A percentile compares a stretch with the other conserved stretches of the same genome.
Evolutionary conservation across 140 eudicot species (phyloP).

Genomic region (Artemisia princeps): DNA sequence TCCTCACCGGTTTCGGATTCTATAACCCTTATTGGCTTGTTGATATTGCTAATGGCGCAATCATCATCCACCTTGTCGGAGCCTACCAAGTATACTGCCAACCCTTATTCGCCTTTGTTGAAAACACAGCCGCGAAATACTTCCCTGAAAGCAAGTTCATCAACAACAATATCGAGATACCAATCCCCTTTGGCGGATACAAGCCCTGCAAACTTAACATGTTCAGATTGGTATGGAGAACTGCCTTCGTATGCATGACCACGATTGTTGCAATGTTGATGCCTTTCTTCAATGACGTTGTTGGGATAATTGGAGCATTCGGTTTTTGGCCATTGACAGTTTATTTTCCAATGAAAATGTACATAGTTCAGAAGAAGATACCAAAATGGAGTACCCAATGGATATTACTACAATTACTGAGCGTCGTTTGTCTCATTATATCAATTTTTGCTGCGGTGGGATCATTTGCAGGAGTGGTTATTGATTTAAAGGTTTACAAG

Average conservation of each 20-base stretch:
- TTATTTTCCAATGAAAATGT: slow-evolving; percentile 81
- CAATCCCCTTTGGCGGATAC: slow-evolving; percentile 43
- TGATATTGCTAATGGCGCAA: slow-evolving; percentile 65
- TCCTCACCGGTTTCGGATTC: slow-evolving; percentile 67
- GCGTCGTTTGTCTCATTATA: slow-evolving; percentile 54
- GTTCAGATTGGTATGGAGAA: slow-evolving; percentile 66
- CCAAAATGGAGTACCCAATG: slow-evolving; percentile 74
- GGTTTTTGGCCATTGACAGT: slow-evolving; percentile 92
- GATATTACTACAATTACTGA: slow-evolving; percentile 55
- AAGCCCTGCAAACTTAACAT: slow-evolving; percentile 52
- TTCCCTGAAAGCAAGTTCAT: slow-evolving; percentile 23
- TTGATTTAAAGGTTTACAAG: slow-evolving; percentile 59
- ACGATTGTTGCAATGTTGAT: slow-evolving; percentile 69
- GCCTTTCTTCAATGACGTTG: slow-evolving; percentile 86
- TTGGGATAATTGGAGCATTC: slow-evolving; percentile 77
- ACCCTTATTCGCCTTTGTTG: slow-evolving; percentile 50
- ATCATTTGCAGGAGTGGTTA: slow-evolving; percentile 68
- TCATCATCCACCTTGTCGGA: slow-evolving; percentile 61
- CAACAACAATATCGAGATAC: slow-evolving; percentile 39
- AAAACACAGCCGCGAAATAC: slow-evolving; percentile 19
- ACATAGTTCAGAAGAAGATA: slow-evolving; percentile 70
- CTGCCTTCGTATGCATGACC: slow-evolving; percentile 54
- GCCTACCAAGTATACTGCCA: slow-evolving; percentile 75
- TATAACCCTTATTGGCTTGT: slow-evolving; percentile 68
- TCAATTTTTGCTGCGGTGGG: slow-evolving; percentile 73